Percentiles rank a stretch among this genome's conserved stretches.
These are phyloP conservation scores for Ceratobasidium sp. DNA, from an alignment of 1,284 basidiomycete species.

Conservation along the genomic window DNA sequence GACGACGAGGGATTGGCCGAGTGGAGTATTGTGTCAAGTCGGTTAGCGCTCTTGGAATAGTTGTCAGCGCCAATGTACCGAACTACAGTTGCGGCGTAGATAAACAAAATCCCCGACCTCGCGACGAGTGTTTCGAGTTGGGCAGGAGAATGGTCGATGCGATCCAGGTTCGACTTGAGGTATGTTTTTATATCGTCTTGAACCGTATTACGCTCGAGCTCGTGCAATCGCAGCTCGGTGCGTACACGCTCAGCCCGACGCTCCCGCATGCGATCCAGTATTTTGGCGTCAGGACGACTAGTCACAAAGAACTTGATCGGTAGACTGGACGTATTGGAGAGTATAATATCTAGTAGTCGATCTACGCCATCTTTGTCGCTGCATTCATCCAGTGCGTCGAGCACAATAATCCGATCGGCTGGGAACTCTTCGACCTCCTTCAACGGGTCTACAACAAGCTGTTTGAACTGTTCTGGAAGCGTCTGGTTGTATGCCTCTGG, in stretches of 20 bases:
- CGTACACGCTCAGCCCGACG: neutral
- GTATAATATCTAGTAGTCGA: neutral
- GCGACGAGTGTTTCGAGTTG: neutral
- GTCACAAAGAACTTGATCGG: constrained; percentile 9
- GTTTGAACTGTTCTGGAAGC: neutral
- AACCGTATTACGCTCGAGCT: constrained; percentile 35
- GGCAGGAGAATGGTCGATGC: neutral
- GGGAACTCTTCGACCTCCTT: neutral
- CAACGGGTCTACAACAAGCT: neutral
- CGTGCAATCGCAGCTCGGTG: constrained; percentile 21
- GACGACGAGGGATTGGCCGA: neutral
- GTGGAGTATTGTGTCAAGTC: neutral
- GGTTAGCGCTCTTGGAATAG: neutral
- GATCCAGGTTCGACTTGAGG: neutral
- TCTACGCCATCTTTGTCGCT: neutral
- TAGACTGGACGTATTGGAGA: neutral
- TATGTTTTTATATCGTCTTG: constrained; percentile 40
- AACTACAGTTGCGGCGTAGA: neutral
- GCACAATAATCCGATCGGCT: neutral
- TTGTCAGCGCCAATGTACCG: neutral
- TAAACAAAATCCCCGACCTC: neutral
- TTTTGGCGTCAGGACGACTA: neutral
- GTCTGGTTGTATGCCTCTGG: constrained; percentile 4
- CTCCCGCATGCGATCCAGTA: neutral
- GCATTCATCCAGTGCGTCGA: constrained; percentile 19